Conservation (phyloP, 1,284 basidiomycete species). For the Tilletia setariae region DNA sequence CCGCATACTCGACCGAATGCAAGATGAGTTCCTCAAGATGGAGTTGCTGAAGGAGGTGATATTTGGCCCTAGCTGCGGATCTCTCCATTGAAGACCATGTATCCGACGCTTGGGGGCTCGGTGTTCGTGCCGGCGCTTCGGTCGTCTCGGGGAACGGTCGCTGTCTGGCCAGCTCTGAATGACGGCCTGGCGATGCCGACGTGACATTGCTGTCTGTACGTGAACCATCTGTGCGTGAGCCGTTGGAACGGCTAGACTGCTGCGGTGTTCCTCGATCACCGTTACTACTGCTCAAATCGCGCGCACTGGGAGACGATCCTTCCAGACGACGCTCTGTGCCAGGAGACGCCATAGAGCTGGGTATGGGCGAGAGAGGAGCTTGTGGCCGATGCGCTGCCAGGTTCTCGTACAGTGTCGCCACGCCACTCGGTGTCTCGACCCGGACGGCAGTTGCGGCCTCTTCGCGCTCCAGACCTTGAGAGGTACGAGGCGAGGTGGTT, state of each 20-base stretch:
- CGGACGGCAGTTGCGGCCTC: no score
- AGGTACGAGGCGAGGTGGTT: neutral
- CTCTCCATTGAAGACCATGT: constrained; percentile 4
- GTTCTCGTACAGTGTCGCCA: neutral
- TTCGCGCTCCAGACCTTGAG: no score
- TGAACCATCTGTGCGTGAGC: neutral
- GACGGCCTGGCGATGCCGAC: neutral
- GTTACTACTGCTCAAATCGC: neutral
- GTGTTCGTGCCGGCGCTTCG: neutral
- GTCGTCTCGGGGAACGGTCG: neutral
- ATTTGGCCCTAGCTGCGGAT: constrained; percentile 12
- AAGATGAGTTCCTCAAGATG: constrained; percentile 20
- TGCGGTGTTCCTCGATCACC: neutral
- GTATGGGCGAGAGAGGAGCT: constrained; percentile 17
- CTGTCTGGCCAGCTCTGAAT: neutral
- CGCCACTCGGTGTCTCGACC: neutral
- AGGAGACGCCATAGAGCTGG: constrained; percentile 5
- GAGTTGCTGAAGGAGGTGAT: constrained; percentile 20
- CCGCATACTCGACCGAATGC: constrained; percentile 16
- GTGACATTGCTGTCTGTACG: constrained; percentile 6
- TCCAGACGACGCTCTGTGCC: constrained; percentile 1
- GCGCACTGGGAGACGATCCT: neutral
- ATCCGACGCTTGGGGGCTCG: constrained; percentile 10
- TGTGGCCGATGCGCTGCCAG: constrained; percentile 1
- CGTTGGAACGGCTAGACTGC: constrained; percentile 6